Evolutionary conservation across 108 stramenopile genomes (phyloP).

Genomic region (Nannochloropsis gaditana): DNA sequence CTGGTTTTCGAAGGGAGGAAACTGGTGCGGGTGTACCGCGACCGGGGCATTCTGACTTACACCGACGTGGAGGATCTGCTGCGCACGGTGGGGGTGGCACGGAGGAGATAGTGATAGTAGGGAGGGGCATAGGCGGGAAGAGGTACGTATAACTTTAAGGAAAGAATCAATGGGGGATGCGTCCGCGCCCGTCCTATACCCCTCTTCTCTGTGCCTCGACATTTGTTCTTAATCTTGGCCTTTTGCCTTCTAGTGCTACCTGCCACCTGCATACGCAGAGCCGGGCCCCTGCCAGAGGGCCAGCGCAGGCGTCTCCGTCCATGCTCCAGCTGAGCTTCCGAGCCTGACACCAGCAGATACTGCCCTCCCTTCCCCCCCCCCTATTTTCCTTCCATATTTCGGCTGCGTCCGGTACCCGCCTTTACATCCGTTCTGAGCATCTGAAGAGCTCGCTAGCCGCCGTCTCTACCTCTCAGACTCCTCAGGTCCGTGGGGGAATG

Average conservation of each 20-base stretch:
- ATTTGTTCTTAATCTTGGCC: not conserved
- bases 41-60: slow-evolving; percentile 41
- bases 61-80: slow-evolving; percentile 41
- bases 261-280: not conserved
- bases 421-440: no score
- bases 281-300: no score
- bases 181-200: not conserved
- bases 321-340: no score
- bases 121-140: not conserved
- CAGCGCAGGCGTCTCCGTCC: no score
- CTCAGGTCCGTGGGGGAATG: not conserved
- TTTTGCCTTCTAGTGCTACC: not conserved
- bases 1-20: not conserved
- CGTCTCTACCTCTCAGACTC: no score
- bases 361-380: no score
- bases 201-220: not conserved
- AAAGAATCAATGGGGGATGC: no score
- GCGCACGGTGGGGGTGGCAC: slow-evolving; percentile 30
- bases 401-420: no score
- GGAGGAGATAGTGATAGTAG: not conserved
- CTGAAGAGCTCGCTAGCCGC: no score
- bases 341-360: no score
- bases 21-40: not conserved
- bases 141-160: no score
- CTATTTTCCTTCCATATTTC: no score